phyloP scores from a whole-genome alignment of 176 grass and related monocot species.

The Oryza longistaminata region DNA sequence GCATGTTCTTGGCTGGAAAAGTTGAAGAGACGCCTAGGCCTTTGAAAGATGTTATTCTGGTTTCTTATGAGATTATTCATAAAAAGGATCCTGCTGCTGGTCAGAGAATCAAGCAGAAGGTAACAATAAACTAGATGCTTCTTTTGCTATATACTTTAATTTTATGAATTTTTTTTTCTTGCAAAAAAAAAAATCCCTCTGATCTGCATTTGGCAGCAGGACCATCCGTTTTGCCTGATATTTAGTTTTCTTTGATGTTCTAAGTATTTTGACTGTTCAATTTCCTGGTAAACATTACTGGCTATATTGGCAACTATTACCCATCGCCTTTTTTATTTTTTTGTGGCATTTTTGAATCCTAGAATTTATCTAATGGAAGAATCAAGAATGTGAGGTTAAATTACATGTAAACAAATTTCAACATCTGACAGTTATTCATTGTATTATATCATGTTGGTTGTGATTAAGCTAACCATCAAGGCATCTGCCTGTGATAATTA shows the following conservation, averaged over 20 bases:
- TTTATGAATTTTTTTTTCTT: not conserved
- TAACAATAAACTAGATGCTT: slow-evolving; percentile 36
- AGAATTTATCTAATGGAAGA: slow-evolving; percentile 1
- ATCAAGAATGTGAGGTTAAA: not conserved
- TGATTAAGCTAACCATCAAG: not conserved
- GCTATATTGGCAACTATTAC: not conserved
- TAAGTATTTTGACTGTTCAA: not conserved
- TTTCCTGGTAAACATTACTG: not conserved
- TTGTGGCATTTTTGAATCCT: not conserved
- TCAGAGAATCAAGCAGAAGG: slow-evolving; percentile 97
- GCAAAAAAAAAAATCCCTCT: not conserved
- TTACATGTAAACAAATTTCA: not conserved
- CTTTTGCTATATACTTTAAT: slow-evolving; percentile 14
- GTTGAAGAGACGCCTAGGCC: slow-evolving; percentile 96
- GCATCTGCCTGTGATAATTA: slow-evolving; percentile 12
- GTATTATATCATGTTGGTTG: not conserved
- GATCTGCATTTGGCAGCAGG: not conserved
- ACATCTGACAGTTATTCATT: slow-evolving; percentile 1
- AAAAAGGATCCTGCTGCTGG: slow-evolving; percentile 90
- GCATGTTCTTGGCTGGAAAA: slow-evolving; percentile 99
- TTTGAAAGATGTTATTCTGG: slow-evolving; percentile 87
- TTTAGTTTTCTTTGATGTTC: not conserved
- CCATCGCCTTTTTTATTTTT: not conserved
- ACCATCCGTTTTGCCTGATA: not conserved
- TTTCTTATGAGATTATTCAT: slow-evolving; percentile 93